Conservation (phyloP, 768 basidiomycete genomes). For the Suillus ampliporus region DNA sequence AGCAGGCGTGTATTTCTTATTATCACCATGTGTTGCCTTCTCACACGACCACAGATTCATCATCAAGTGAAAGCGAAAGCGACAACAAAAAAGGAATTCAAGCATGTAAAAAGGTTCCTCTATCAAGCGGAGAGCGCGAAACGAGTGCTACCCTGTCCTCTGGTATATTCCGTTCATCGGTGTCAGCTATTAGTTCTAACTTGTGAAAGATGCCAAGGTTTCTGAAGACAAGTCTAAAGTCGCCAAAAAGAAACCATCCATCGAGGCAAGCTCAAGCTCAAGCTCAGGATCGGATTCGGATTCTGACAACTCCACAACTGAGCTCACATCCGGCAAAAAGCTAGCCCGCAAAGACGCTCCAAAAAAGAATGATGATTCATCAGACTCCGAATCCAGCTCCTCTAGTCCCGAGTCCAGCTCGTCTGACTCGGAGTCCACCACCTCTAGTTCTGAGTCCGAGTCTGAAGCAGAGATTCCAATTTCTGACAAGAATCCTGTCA, state of each 20-base stretch:
- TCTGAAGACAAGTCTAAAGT: neutral
- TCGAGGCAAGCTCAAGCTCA: conserved; percentile 34
- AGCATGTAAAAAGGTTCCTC: neutral
- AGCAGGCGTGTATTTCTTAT: conserved; percentile 26
- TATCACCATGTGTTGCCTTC: conserved; percentile 27
- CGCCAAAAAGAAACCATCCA: neutral
- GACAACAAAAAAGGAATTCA: conserved; percentile 9
- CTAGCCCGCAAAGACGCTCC: neutral
- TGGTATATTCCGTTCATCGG: conserved; percentile 1
- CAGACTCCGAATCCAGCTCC: neutral
- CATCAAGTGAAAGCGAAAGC: conserved; percentile 16
- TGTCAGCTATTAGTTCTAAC: neutral
- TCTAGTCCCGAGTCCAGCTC: conserved; percentile 11
- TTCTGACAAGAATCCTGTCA: neutral
- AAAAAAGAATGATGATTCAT: neutral
- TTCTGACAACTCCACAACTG: conserved; percentile 12
- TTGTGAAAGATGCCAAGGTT: conserved; percentile 4
- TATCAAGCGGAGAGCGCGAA: conserved; percentile 30
- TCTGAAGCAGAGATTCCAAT: conserved; percentile 14
- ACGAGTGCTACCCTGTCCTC: conserved; percentile 49
- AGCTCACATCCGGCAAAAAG: neutral
- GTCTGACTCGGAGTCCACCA: conserved; percentile 18
- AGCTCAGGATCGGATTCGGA: conserved; percentile 33
- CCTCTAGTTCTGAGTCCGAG: conserved; percentile 9
- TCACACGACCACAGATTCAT: conserved; percentile 7